Base-by-base conservation (phyloP, 2,329 filamentous ascomycete genomes). In the Colletotrichum salicis region DNA sequence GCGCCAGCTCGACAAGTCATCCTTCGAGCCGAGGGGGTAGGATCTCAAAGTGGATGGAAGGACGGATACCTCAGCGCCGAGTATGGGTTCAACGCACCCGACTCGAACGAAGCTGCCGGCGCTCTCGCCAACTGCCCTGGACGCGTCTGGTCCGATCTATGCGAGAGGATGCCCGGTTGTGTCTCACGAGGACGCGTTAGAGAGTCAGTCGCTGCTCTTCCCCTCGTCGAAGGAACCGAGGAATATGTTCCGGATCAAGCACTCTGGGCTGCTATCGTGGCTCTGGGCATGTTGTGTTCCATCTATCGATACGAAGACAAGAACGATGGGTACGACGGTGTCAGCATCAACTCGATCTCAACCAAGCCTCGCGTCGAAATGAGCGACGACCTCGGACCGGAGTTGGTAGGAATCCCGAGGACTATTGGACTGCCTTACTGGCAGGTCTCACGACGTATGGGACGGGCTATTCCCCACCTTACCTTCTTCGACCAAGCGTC, bases 1-100 rank as follows among this genome's bases (percentile, higher is more conserved):
- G 86, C 87, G 0, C 87, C 87, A 1, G 87, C 86, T 27, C 83
- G 87, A 12, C 86, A 88, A 75, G 86, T 89, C 5, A 85, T 89
- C 67, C 76, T 86, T 29, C 79, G 87, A 48, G 86, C 87, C 13
- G 86, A 88, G 74, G 84, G 87, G 37, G 84, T 89, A n/a, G 86
- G 87, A 0, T 79, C 83, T 0, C 76, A 77, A 41, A 87, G 84
- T 0, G 87, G 87, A 22, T 89, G 86, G 86, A 81, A 85, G 61
- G 87, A 89, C 71, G 86, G 86, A 0, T 88, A 86, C 75, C 83
- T 88, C 37, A 86, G 82, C 69, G 82, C 81, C 22, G 86, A 87
- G 63, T 84, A 87, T 48, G 87, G 87, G 0, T 88, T 88, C 71
- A 86, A 84, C 24, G 85, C 86, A 0, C 82, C 83, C 1, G 86